Evolutionary conservation across 139 green algal genomes (phyloP), one percentile per base, ranked within the genome.

Genomic region (Pseudopediastrum boryanum): DNA sequence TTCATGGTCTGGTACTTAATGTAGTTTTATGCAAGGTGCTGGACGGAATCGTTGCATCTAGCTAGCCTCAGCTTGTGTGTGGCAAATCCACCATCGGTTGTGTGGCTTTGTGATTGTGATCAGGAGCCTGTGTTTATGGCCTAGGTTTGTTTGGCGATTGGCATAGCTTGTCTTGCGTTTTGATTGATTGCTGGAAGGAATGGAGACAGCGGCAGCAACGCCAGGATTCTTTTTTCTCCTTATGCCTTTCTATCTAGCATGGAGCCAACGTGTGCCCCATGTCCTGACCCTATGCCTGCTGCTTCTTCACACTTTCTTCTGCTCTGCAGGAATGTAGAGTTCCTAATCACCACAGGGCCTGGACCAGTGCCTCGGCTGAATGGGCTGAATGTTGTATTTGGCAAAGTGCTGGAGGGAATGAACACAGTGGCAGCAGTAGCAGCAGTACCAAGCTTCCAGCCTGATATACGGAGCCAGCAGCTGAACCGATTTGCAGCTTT

Each of bases 321-420:
- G 33, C 31, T 39, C 8, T 10, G n/a, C 51, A 82, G 76, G 64
- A 33, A 12, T 9, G 31, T 79, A 27, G 38, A 80, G 61, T 84
- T 80, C 52, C 44, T 75, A 33, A 71, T 79, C 43, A 78, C 69
- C 36, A 84, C 85, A 56, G 86, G 90, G 0, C 90, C 92, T 35
- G 92, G 89, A 12, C 92, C 92, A 16, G 91, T 91, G 16, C 88
- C 89, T 0, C 74, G 74, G 0, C 80, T 96, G 35, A 87, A 96
- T 58, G 88, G 87, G 10, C 36, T 86, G 42, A 95, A 96, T 84
- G 85, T 94, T 33, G 89, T 94, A 27, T 90, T 96, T 82, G 92
- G 92, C 0, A 71, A 83, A n/a, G 86, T 95, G 16, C 25, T 90
- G 66, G 78, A 88, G 31, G 89, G 89, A 39, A 80, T 90, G 77